Percentiles rank a stretch among this genome's conserved stretches.
These are phyloP conservation scores for Collybia sp. DNA, from an alignment of 768 basidiomycete genomes.

Conservation along the genomic window DNA sequence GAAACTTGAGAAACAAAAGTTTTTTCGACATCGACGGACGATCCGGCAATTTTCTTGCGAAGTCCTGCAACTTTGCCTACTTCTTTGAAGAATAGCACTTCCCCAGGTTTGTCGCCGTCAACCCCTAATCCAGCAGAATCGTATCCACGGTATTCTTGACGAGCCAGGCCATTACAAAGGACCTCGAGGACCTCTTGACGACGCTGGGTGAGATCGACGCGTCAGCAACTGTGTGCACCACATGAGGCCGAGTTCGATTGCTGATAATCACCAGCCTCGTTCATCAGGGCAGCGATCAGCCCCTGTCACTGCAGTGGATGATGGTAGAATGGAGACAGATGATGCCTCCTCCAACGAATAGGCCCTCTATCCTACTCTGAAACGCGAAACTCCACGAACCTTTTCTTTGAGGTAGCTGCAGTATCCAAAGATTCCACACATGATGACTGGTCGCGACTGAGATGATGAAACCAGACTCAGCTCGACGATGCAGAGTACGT, in stretches of 20 bases:
- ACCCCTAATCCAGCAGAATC: conserved; percentile 90
- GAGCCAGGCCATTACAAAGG: conserved; percentile 83
- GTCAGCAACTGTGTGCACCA: conserved; percentile 5
- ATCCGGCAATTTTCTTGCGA: conserved; percentile 80
- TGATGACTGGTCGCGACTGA: conserved; percentile 21
- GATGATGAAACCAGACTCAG: background rate
- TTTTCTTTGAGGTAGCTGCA: conserved; percentile 94
- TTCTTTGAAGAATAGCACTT: conserved; percentile 88
- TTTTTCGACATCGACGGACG: conserved; percentile 70
- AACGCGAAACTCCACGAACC: conserved; percentile 39
- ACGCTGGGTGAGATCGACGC: conserved; percentile 42
- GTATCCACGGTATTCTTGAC: conserved; percentile 98
- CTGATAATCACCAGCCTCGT: background rate
- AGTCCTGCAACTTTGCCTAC: conserved; percentile 96
- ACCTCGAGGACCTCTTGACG: conserved; percentile 91
- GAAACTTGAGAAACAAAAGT: conserved; percentile 83
- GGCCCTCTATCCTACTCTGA: no score
- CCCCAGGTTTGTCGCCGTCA: conserved; percentile 83
- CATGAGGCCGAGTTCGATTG: background rate
- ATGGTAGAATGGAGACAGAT: no score
- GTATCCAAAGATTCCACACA: conserved; percentile 98
- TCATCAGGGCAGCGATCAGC: background rate
- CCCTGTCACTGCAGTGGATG: no score
- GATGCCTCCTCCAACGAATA: no score
- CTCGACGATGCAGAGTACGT: background rate